phyloP scores from a whole-genome alignment of 441 rosid genomes.

The Arabidopsis hybrid region DNA sequence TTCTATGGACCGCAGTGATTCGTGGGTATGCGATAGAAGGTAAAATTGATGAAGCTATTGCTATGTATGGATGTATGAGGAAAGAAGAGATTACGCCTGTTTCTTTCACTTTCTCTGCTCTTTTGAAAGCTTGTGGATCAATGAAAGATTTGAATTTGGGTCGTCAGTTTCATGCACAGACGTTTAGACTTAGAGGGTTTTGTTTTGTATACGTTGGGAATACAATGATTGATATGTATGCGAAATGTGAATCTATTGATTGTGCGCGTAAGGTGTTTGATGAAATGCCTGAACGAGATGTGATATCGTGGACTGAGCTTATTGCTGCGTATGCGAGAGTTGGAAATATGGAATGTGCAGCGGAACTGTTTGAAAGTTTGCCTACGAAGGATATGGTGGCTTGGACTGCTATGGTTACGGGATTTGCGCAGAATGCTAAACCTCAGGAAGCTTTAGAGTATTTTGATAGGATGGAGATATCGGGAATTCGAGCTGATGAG shows the following conservation, averaged over 20 bases:
- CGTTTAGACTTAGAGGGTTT: constrained; percentile 70
- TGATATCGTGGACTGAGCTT: constrained; percentile 76
- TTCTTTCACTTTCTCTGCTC: constrained; percentile 81
- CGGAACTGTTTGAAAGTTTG: constrained; percentile 57
- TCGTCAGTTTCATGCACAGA: constrained; percentile 76
- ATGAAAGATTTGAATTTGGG: constrained; percentile 58
- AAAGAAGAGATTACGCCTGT: constrained; percentile 55
- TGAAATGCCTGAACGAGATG: constrained; percentile 72
- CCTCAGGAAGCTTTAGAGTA: constrained; percentile 70
- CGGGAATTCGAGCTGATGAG: constrained; percentile 59
- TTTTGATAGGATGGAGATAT: constrained; percentile 69
- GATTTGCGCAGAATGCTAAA: constrained; percentile 73
- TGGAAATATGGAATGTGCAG: constrained; percentile 70
- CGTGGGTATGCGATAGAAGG: constrained; percentile 68
- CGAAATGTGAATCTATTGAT: constrained; percentile 56
- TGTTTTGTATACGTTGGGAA: constrained; percentile 65
- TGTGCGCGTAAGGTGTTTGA: constrained; percentile 70
- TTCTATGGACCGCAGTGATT: constrained; percentile 78
- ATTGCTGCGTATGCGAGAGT: constrained; percentile 60
- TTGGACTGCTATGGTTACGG: constrained; percentile 85
- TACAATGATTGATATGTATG: constrained; percentile 67
- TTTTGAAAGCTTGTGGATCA: constrained; percentile 67
- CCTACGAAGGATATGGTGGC: constrained; percentile 74
- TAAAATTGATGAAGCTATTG: constrained; percentile 44
- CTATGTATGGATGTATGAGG: constrained; percentile 63